Base-by-base conservation (phyloP, 2,329 filamentous ascomycete genomes). In the Westerdykella ornata region DNA sequence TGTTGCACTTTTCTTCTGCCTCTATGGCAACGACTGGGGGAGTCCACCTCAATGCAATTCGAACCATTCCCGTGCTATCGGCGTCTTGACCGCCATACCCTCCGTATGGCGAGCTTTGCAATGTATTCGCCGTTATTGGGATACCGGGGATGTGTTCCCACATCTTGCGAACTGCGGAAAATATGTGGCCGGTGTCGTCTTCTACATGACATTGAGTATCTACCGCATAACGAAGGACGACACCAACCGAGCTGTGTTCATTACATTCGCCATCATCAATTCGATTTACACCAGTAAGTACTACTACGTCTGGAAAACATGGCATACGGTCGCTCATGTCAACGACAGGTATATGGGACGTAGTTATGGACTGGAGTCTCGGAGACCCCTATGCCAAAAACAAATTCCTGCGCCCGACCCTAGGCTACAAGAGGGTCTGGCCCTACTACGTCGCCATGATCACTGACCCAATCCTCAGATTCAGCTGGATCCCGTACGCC, bases 291-390 rank as follows among this genome's bases (percentile, higher is more conserved):
- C 76, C 54, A 86, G 80, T 82, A 69, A 69, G 79, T 71, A 8
- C 7, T 8, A 15, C 17, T 30, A 17, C 28, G 84, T 52, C 73
- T 94, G 17, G 74, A 88, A 2, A 87, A 94, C 53, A 73, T 82
- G 0, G 22, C 22, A 33, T 32, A 3, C 20, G 4, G 13, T 20
- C 14, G 17, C 31, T 5, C 33, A 22, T 31, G 29, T 53, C 0
- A 7, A 3, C 33, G 22, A 8, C 41, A 82, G 80, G 82, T 8
- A 76, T 95, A 32, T 98, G 92, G 92, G 92, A 98, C 61, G 70
- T 98, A 1, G 81, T 88, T 49, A 96, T 97, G 85, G 92, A 98
- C 65, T 97, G 92, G 76, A 92, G 85, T 59, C 74, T 96, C n/a
- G 76, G 90, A 3, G 88, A 96, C 54, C 75, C 84, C 0, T 78